Percentiles rank a stretch among this genome's conserved stretches.
These are phyloP conservation scores for Trichoderma virens DNA, from an alignment of 495 filamentous ascomycete species.

Conservation along the genomic window DNA sequence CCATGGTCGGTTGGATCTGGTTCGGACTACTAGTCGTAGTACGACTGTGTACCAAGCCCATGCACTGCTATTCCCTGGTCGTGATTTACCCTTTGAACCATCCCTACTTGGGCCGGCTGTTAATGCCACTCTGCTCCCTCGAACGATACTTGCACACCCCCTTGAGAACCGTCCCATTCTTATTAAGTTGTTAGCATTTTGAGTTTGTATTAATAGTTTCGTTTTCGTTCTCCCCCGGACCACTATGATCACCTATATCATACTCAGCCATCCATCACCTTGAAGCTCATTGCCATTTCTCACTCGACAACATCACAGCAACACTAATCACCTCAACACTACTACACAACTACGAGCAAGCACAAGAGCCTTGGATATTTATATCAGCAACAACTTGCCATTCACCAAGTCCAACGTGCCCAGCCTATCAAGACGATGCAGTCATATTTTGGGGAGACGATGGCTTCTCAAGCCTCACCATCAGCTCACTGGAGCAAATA, in stretches of 20 bases:
- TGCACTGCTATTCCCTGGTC: not conserved
- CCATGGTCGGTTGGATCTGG: slow-evolving; percentile 8
- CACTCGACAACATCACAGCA: no score
- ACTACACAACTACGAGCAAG: no score
- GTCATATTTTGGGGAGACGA: slow-evolving; percentile 10
- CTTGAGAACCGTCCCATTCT: not conserved
- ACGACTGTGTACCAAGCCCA: not conserved
- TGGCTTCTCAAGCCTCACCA: not conserved
- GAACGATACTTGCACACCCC: not conserved
- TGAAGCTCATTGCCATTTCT: not conserved
- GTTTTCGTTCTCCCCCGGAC: not conserved
- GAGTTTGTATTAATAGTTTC: slow-evolving; percentile 5
- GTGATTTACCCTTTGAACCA: slow-evolving; percentile 4
- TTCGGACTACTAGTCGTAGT: not conserved
- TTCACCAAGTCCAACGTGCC: not conserved
- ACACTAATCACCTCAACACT: no score
- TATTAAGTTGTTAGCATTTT: not conserved
- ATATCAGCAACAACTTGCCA: no score
- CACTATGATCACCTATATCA: not conserved
- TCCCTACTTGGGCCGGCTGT: not conserved
- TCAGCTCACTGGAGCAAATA: slow-evolving; percentile 9
- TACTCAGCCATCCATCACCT: slow-evolving; percentile 5
- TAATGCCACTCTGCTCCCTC: slow-evolving; percentile 3
- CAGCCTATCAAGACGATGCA: slow-evolving; percentile 6
- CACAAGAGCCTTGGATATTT: no score